phyloP scores from a whole-genome alignment of 2,329 filamentous ascomycete genomes.

The Pyrenochaeta sp. region DNA sequence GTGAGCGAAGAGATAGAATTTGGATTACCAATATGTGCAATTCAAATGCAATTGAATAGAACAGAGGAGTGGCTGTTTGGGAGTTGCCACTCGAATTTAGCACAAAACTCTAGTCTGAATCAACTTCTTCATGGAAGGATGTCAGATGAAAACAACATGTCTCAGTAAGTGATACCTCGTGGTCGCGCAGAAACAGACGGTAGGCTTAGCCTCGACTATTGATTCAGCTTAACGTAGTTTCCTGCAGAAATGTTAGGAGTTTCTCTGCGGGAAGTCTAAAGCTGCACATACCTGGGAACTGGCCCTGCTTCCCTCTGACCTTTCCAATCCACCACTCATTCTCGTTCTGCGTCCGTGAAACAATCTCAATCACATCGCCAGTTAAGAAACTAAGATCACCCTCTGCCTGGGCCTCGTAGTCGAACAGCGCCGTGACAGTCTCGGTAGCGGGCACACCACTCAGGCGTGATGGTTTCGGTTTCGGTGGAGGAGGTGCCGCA shows the following conservation, averaged over 20 bases:
- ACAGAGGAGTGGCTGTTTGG: conserved; percentile 3
- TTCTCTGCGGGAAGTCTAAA: not conserved
- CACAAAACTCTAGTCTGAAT: not conserved
- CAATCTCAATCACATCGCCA: conserved; percentile 89
- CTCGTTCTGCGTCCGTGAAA: conserved; percentile 81
- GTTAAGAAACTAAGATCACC: conserved; percentile 90
- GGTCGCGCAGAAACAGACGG: conserved; percentile 2
- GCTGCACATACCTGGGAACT: conserved; percentile 83
- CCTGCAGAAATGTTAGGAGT: conserved; percentile 44
- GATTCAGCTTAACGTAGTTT: conserved; percentile 55
- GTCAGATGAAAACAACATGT: conserved; percentile 1
- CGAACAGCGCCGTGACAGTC: conserved; percentile 89
- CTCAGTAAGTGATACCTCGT: conserved; percentile 23
- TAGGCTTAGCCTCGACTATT: conserved; percentile 14
- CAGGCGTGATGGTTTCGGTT: conserved; percentile 74
- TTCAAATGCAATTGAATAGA: not conserved
- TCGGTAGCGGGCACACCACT: conserved; percentile 72
- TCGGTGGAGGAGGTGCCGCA: conserved; percentile 60
- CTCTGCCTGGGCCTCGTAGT: conserved; percentile 94
- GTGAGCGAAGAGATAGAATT: not conserved
- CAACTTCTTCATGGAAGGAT: not conserved
- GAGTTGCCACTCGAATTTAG: conserved; percentile 2
- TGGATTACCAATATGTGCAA: not conserved
- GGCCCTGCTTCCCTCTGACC: conserved; percentile 79
- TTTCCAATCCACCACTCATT: conserved; percentile 98